Base-by-base conservation (phyloP, 768 basidiomycete genomes). In the Erythrobasidium yunnanense region DNA sequence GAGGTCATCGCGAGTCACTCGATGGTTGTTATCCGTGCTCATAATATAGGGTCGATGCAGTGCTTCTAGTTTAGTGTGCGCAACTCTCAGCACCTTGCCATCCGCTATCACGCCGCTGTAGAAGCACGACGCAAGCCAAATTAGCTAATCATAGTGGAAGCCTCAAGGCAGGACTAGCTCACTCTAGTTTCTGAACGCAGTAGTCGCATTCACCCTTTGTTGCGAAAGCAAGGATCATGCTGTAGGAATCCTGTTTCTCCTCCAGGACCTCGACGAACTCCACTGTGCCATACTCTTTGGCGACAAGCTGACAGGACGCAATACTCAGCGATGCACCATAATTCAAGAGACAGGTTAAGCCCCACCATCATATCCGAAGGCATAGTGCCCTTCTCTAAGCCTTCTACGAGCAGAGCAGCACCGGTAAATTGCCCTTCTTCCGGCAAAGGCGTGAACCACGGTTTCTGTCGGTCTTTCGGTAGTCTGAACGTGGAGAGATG, bases 391-490 rank as follows among this genome's bases (percentile, higher is more conserved):
- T 29, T 38, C 20, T 46, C 46, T n/a, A 63, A 30, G 27, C 52
- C 52, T 38, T 30, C 23, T 11, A 49, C 27, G 7, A 25, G 6
- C 6, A 63, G 22, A 23, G 18, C 47, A 51, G 45, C 46, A 4
- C 29, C 29, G 5, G 49, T 29, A 51, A 42, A 11, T 42, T 11
- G 11, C 38, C 38, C 38, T 42, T 49, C 27, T 32, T 63, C 60
- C 4, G 60, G 60, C 46, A 63, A 27, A 2, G 60, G 60, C 3
- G 60, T 63, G 30, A 63, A 63, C 45, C 46, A 63, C 4, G 60
- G 60, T 51, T 49, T 49, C 60, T 49, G 60, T 11, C 47, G 2
- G 22, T 63, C 60, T 20, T 27, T 8, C 4, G 60, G 60, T n/a
- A 63, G 30, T 20, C 60, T 63, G 60, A 4, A 8, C 15, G 15